These are phyloP conservation scores for Xerocomus alliaceus DNA, from an alignment of 1,284 basidiomycete species.

Conservation along the genomic window DNA sequence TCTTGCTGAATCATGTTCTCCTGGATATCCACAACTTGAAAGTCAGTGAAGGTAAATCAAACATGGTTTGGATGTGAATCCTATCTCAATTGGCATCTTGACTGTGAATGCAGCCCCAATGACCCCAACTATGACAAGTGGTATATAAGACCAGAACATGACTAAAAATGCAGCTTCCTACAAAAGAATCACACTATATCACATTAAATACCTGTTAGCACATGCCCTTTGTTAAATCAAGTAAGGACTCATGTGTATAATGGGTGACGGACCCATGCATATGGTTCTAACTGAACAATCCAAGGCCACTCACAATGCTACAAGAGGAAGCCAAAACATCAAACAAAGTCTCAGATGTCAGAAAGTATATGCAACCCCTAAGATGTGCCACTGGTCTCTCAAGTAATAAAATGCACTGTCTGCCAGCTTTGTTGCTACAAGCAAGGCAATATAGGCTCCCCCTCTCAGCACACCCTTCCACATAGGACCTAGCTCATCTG, in stretches of 20 bases:
- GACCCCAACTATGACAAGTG: conserved; percentile 23
- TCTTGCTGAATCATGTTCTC: conserved; percentile 27
- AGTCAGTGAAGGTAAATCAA: too few species aligned
- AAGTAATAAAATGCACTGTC: not conserved
- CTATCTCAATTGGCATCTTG: conserved; percentile 41
- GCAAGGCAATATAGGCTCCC: not conserved
- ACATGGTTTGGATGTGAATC: too few species aligned
- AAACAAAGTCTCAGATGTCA: not conserved
- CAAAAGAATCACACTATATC: too few species aligned
- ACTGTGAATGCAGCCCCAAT: conserved; percentile 15
- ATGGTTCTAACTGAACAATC: not conserved
- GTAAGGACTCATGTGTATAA: not conserved
- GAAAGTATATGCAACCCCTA: not conserved
- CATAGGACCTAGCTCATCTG: not conserved
- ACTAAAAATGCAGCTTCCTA: too few species aligned
- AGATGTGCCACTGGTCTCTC: not conserved
- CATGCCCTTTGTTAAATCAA: not conserved
- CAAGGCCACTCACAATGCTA: not conserved
- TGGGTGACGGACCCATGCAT: not conserved
- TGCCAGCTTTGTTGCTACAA: not conserved
- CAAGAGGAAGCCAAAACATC: not conserved
- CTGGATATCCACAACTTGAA: too few species aligned
- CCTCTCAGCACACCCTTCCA: not conserved
- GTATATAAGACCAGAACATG: conserved; percentile 40
- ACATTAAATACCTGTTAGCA: too few species aligned